phyloP scores from a whole-genome alignment of 2,329 filamentous ascomycete genomes.

The Fusarium nanum region DNA sequence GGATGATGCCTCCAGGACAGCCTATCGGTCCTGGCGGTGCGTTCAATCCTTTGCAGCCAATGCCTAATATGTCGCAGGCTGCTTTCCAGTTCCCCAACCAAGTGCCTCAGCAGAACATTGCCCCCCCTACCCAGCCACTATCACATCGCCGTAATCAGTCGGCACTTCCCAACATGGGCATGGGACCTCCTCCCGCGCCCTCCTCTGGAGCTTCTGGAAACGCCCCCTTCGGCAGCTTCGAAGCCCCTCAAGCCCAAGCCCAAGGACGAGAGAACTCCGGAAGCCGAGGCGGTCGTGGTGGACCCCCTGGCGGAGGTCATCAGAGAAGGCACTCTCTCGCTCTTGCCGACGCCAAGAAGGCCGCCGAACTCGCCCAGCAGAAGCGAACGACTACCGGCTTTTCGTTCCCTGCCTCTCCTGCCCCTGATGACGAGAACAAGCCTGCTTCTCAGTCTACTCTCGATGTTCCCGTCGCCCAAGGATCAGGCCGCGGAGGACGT shows the following conservation, averaged over 20 bases:
- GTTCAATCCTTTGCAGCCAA: constrained; percentile 83
- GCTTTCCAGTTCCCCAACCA: constrained; percentile 91
- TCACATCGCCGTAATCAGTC: constrained; percentile 98
- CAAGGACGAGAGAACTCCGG: constrained; percentile 53
- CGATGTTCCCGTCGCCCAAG: constrained; percentile 53
- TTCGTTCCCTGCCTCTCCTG: constrained; percentile 83
- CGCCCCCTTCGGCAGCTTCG: constrained; percentile 79
- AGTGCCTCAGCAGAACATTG: constrained; percentile 80
- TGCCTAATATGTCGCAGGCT: constrained; percentile 82
- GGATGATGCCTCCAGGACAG: constrained; percentile 90
- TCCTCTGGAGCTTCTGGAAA: constrained; percentile 89
- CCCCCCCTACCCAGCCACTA: constrained; percentile 79
- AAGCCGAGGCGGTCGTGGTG: constrained; percentile 77
- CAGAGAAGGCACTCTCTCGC: constrained; percentile 94
- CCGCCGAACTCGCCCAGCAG: constrained; percentile 94
- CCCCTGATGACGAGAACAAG: constrained; percentile 63
- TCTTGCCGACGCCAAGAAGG: constrained; percentile 95
- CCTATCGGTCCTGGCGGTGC: constrained; percentile 73
- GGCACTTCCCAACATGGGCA: constrained; percentile 89
- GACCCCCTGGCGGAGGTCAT: constrained; percentile 78
- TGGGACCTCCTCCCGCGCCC: constrained; percentile 89
- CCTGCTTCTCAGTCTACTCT: constrained; percentile 47
- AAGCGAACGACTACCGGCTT: constrained; percentile 94
- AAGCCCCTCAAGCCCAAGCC: constrained; percentile 60
- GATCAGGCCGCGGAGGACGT: constrained; percentile 65